These are phyloP conservation scores for Galerina sulciceps DNA, from an alignment of 768 basidiomycete genomes.

Conservation along the genomic window DNA sequence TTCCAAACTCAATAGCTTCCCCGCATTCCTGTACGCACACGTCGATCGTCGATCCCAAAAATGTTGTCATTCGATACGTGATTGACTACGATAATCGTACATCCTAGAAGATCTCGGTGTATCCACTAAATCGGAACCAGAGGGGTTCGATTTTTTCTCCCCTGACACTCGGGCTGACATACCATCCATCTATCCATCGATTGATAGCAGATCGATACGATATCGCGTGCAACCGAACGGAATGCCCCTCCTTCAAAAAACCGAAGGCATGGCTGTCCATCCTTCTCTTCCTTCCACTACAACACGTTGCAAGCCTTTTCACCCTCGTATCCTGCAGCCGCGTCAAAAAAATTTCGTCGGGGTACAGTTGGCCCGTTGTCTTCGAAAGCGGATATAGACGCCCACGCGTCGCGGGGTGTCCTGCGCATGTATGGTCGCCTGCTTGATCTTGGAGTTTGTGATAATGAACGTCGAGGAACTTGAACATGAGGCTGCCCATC, in stretches of 20 bases:
- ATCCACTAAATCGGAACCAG: not conserved
- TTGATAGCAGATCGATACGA: conserved; percentile 20
- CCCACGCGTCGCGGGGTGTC: not conserved
- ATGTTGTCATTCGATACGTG: not conserved
- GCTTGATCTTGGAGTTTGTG: not conserved
- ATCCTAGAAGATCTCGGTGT: not conserved
- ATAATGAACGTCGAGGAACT: conserved; percentile 1
- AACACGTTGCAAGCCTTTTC: conserved; percentile 11
- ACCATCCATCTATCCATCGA: conserved; percentile 21
- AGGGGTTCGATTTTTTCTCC: not conserved
- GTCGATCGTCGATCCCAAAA: conserved; percentile 10
- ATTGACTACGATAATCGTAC: conserved; percentile 22
- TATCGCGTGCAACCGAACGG: conserved; percentile 13
- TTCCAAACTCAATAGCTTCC: not conserved
- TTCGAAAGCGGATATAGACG: too few species aligned
- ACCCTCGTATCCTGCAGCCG: conserved; percentile 1
- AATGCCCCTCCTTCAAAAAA: conserved; percentile 7
- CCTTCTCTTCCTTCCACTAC: conserved; percentile 11
- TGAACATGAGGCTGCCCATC: conserved; percentile 9
- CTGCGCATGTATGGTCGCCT: conserved; percentile 1
- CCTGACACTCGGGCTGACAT: conserved; percentile 5
- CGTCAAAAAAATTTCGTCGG: not conserved
- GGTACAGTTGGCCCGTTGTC: too few species aligned
- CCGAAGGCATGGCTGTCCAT: not conserved
- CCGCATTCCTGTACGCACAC: conserved; percentile 1